Percentiles rank a stretch among this genome's conserved stretches.
Evolutionary conservation across 257 asterid species (phyloP).

Genomic region (Verbena officinalis): DNA sequence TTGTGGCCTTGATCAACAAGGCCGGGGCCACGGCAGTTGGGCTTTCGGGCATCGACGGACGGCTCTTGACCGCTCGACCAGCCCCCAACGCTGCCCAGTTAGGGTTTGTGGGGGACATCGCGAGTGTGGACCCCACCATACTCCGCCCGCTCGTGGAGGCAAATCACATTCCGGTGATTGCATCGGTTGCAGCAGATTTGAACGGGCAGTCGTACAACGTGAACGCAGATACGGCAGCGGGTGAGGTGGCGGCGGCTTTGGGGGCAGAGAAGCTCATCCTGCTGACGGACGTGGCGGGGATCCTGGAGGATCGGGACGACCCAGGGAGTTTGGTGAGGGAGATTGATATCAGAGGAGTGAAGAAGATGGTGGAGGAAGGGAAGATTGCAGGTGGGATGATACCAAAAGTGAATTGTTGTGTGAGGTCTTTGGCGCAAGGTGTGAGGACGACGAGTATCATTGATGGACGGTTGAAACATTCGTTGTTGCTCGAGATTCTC

Average conservation of each 20-base stretch:
- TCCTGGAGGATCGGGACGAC: slow-evolving; percentile 55
- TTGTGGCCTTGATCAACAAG: slow-evolving; percentile 76
- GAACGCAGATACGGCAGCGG: slow-evolving; percentile 82
- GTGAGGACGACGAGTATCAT: slow-evolving; percentile 77
- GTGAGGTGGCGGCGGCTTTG: slow-evolving; percentile 75
- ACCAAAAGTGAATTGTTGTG: slow-evolving; percentile 76
- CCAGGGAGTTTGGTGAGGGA: slow-evolving; percentile 73
- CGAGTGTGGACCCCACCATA: slow-evolving; percentile 65
- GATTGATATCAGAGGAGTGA: slow-evolving; percentile 74
- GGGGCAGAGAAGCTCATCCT: slow-evolving; percentile 77
- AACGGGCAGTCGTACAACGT: slow-evolving; percentile 65
- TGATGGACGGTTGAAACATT: slow-evolving; percentile 79
- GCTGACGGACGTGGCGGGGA: slow-evolving; percentile 76
- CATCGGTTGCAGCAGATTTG: slow-evolving; percentile 74
- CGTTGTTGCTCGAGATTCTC: slow-evolving; percentile 76
- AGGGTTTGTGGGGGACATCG: slow-evolving; percentile 86
- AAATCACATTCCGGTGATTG: slow-evolving; percentile 77
- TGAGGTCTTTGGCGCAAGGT: slow-evolving; percentile 82
- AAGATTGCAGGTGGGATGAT: slow-evolving; percentile 84
- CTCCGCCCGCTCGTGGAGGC: slow-evolving; percentile 63
- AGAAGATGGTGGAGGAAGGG: slow-evolving; percentile 66
- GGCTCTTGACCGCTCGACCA: slow-evolving; percentile 71
- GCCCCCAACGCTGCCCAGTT: slow-evolving; percentile 59
- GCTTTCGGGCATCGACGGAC: slow-evolving; percentile 74
- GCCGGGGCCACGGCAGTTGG: slow-evolving; percentile 89